Base-by-base conservation (phyloP, 2,329 filamentous ascomycete species). In the Calonectria crousiana region DNA sequence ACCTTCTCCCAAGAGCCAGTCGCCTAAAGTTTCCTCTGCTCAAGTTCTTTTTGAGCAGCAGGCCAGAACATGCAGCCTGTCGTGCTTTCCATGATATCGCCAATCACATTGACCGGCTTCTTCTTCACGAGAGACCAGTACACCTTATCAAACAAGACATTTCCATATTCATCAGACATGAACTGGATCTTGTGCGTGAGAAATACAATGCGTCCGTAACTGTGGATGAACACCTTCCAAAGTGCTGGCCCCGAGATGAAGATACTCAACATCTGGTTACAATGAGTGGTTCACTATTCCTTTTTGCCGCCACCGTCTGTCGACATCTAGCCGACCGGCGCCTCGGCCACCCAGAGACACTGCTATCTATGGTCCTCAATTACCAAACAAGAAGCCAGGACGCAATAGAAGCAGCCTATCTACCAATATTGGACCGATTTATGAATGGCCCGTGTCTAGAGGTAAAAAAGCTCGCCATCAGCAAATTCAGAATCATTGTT, bases 11-110 rank as follows among this genome's bases (percentile, higher is more conserved):
- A 41, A 34, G 32, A 53, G 26, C 18, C 0, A 49, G 30, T 8
- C 14, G 2, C 3, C 20, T 67, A 8, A 32, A 26, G 9, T 2
- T 14, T 11, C 4, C 18, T 11, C 47, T 47, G 18, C 64, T 67
- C 11, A 67, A 41, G 16, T 28, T 68, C 51, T 26, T 68, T 26
- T 0, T 68, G 3, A 68, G 36, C 2, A 68, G 66, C 20, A 56
- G 86, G 47, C 86, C 86, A 0, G 83, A 87, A 41, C 58, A 84
- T 13, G 82, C 82, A 0, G 82, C 86, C 51, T 81, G 82, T 1
- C 75, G 83, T 23, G 82, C 83, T 0, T 87, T 88, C 65, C 69
- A 70, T 0, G 16, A 77, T 20, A 79, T 84, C n/a, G 41, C 74
- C 5, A n/a, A 28, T 23, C 32, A 30, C 13, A 74, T 74, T 23